Evolutionary conservation across 2,329 filamentous ascomycete species (phyloP).

Genomic region (Scytalidium sp.): DNA sequence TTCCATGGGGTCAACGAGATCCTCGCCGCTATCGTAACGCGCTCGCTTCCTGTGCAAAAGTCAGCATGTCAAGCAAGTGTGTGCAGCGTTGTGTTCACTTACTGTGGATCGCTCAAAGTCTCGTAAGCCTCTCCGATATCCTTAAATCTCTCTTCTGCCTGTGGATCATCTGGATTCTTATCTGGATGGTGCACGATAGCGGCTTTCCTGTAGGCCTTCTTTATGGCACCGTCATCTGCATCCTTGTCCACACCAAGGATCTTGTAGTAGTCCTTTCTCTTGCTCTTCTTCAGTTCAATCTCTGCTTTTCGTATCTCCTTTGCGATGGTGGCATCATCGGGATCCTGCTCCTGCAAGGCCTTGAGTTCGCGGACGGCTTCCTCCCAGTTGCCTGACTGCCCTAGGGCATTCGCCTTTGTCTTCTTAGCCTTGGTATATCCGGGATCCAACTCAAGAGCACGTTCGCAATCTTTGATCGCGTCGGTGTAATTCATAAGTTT

Average conservation of each 20-base stretch:
- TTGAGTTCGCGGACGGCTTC: constrained; percentile 89
- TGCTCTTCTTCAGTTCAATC: constrained; percentile 94
- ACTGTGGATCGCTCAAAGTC: constrained; percentile 89
- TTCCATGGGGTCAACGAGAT: constrained; percentile 82
- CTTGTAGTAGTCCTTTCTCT: constrained; percentile 98
- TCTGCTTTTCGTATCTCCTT: constrained; percentile 90
- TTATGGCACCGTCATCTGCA: constrained; percentile 80
- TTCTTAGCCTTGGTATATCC: constrained; percentile 87
- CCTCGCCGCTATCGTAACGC: constrained; percentile 88
- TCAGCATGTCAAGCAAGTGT: constrained; percentile 31
- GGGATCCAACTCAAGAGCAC: constrained; percentile 78
- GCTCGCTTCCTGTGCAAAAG: constrained; percentile 67
- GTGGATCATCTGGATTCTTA: constrained; percentile 87
- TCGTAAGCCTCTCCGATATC: constrained; percentile 97
- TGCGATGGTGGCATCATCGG: constrained; percentile 73
- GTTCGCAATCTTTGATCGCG: constrained; percentile 83
- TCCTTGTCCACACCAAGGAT: constrained; percentile 87
- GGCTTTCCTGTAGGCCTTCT: constrained; percentile 94
- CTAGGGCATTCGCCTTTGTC: constrained; percentile 88
- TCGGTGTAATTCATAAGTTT: constrained; percentile 80
- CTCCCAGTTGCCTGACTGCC: constrained; percentile 86
- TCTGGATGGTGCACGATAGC: constrained; percentile 95
- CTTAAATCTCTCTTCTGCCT: constrained; percentile 91
- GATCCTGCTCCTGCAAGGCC: constrained; percentile 76
- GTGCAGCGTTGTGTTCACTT: constrained; percentile 39